Evolutionary conservation across 129 eudicot species (phyloP).

Genomic region (Ambrosia trifida): DNA sequence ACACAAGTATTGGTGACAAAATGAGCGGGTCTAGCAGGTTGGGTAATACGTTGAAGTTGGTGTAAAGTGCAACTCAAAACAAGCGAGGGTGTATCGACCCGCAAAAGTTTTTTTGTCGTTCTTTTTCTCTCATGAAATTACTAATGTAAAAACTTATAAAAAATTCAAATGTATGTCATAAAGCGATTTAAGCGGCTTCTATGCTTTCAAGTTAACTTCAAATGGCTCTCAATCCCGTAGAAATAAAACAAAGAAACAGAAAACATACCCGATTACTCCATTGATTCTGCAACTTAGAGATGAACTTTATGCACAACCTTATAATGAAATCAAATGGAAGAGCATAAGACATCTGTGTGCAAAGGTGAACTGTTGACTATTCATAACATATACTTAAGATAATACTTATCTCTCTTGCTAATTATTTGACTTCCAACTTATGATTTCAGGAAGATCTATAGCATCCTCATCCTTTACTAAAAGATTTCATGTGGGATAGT

Average conservation of each 20-base stretch:
- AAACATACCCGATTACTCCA: slow-evolving; percentile 46
- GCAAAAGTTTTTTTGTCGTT: neutral
- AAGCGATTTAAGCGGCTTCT: too few species aligned
- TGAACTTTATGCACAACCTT: slow-evolving; percentile 63
- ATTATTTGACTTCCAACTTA: neutral
- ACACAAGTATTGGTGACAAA: neutral
- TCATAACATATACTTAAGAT: neutral
- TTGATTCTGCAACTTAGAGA: slow-evolving; percentile 60
- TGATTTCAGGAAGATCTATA: slow-evolving; percentile 37
- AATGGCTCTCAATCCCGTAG: too few species aligned
- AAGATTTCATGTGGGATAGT: slow-evolving; percentile 47
- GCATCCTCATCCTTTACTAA: slow-evolving; percentile 44
- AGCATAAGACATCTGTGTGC: slow-evolving; percentile 60
- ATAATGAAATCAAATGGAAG: slow-evolving; percentile 59
- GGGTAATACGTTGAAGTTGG: neutral
- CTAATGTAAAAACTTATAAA: too few species aligned
- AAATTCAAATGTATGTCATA: too few species aligned
- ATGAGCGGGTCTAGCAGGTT: neutral
- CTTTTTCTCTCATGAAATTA: too few species aligned
- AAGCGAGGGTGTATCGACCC: neutral
- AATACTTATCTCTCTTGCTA: neutral
- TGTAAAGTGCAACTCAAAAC: neutral
- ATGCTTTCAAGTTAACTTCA: too few species aligned
- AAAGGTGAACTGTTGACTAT: slow-evolving; percentile 38
- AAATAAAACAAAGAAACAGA: too few species aligned